A percentile compares a stretch with the other conserved stretches of the same genome.
Conservation (phyloP, 768 basidiomycete species). For the Leccinum rimulosum region DNA sequence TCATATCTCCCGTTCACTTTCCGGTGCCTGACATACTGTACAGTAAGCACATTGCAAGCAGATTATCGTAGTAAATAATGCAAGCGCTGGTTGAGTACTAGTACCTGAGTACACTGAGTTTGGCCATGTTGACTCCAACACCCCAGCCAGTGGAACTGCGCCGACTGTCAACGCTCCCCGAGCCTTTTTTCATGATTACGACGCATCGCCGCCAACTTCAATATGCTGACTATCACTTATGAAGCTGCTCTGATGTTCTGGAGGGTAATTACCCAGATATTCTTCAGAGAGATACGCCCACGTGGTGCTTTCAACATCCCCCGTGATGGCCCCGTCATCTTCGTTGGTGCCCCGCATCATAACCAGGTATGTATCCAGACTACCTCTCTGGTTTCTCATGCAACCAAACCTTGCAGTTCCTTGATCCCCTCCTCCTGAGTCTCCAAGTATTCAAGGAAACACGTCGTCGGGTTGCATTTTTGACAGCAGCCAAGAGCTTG, state of each 20-base stretch:
- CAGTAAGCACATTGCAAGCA: constrained; percentile 23
- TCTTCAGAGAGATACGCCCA: constrained; percentile 94
- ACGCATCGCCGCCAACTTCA: constrained; percentile 1
- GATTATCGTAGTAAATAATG: constrained; percentile 25
- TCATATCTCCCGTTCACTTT: constrained; percentile 17
- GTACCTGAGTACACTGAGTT: constrained; percentile 10
- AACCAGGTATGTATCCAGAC: constrained; percentile 63
- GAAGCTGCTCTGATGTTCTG: constrained; percentile 82
- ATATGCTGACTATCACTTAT: constrained; percentile 43
- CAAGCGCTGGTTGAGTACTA: neutral
- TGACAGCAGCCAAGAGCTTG: constrained; percentile 91
- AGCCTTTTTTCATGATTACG: constrained; percentile 14
- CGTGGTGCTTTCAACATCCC: constrained; percentile 96
- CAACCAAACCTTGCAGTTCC: constrained; percentile 56
- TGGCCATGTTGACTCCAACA: constrained; percentile 26
- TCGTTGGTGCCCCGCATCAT: constrained; percentile 89
- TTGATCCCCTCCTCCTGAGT: constrained; percentile 84
- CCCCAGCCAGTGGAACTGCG: neutral
- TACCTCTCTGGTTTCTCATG: constrained; percentile 8
- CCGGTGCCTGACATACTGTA: constrained; percentile 29
- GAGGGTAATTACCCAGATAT: constrained; percentile 84
- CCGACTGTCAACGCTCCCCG: neutral
- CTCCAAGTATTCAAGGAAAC: constrained; percentile 86
- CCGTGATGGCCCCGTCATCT: constrained; percentile 84
- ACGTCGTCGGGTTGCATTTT: constrained; percentile 75